Conservation (phyloP, 176 grass and related monocot species). For the Hordeum vulgare region DNA sequence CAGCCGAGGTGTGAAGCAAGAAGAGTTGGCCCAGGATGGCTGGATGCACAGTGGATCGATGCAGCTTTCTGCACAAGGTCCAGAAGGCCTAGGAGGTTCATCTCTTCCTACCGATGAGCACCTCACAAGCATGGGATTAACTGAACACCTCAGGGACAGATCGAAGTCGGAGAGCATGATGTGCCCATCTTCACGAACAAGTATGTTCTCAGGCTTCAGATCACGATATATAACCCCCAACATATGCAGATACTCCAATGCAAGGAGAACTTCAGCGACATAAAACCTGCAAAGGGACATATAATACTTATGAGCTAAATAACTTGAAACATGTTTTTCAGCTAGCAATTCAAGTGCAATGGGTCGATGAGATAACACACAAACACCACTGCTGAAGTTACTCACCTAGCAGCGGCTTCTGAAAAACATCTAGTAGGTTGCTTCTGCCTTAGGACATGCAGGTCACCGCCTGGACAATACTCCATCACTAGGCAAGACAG, state of each 20-base stretch:
- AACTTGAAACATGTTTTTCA: neutral
- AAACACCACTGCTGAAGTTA: neutral
- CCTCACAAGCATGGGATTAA: constrained; percentile 77
- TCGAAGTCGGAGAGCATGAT: constrained; percentile 99
- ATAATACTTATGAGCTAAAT: constrained; percentile 10
- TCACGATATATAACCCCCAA: constrained; percentile 97
- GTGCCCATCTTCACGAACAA: constrained; percentile 97
- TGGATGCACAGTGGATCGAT: constrained; percentile 90
- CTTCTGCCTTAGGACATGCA: constrained; percentile 91
- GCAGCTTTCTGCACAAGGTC: constrained; percentile 87
- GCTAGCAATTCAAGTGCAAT: neutral
- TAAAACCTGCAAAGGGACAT: constrained; percentile 62
- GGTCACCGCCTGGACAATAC: constrained; percentile 84
- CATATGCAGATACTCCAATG: constrained; percentile 97
- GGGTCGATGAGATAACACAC: neutral
- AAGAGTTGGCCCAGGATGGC: constrained; percentile 72
- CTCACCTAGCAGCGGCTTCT: constrained; percentile 80
- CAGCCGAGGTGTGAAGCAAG: constrained; percentile 90
- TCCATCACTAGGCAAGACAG: constrained; percentile 96
- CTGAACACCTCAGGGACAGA: constrained; percentile 93
- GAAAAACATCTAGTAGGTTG: constrained; percentile 82
- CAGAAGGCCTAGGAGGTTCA: constrained; percentile 65
- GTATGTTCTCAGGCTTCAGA: constrained; percentile 97
- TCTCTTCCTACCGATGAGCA: constrained; percentile 64
- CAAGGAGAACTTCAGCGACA: constrained; percentile 85